Evolutionary conservation across 2,329 filamentous ascomycete species (phyloP), one percentile per base, ranked within the genome.

Genomic region (Pseudocercospora eumusae): DNA sequence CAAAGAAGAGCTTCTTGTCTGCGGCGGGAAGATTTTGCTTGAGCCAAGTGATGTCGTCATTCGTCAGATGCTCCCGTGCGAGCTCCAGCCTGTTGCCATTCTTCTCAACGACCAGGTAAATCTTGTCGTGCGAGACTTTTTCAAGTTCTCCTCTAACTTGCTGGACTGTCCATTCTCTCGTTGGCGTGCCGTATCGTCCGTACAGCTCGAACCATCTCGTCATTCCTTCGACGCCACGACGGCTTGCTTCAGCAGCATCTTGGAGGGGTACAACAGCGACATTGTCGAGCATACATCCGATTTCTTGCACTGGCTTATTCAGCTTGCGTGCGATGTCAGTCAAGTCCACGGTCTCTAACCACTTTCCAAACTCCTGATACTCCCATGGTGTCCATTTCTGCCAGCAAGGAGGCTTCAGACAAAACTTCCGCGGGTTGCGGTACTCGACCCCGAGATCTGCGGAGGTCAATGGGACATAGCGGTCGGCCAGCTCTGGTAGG

Each of bases 391-490:
- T 57, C 69, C 69, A 71, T 53, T 65, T 58, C 6, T 61, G n/a
- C 66, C 68, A 71, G 59, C 44, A 67, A 6, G 68, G 62, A 4
- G 69, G 66, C 47, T 68, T 68, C 52, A 68, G 44, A 21, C 57
- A 59, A 63, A 71, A 70, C 31, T 60, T 66, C 9, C 56, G 49
- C 9, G 66, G 56, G 55, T 68, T 66, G 25, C 36, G 47, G 49
- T 57, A 61, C 1, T 60, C 49, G 2, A 64, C 56, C 10, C 56
- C 53, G 10, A 61, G 49, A 2, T 54, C 50, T n/a, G 61, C 27
- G 18, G 62, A 57, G 11, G 57, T 31, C 21, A 60, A 47, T 53
- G 52, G 54, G 1, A 53, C 20, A n/a, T 63, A 63, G 4, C 49
- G 57, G 2, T 63, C 54, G 13, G 61, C 57, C 13, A 54, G 25